Evolutionary conservation across 2,329 filamentous ascomycete genomes (phyloP), one percentile per base, ranked within the genome.

Genomic region (Diaporthe humulicola): DNA sequence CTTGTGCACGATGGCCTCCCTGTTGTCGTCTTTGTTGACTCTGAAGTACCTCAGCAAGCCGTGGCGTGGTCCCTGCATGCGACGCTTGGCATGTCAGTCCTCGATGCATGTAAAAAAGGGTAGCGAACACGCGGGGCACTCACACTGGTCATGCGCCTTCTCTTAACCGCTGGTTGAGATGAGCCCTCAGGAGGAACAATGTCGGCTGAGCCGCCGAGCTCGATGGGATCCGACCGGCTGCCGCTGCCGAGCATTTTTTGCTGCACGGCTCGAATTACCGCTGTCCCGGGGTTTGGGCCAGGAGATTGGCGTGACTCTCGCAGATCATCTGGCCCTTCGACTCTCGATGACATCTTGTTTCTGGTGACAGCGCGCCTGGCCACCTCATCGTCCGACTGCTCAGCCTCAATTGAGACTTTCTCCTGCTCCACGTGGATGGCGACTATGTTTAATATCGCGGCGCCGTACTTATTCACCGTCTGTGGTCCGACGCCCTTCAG

Each of bases 401-500:
- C 52, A 22, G 6, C 60, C 1, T 30, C 8, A 12, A 28, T 22
- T 17, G 38, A 3, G 38, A 6, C 7, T 33, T 19, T 61, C 57
- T 12, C 64, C 33, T 17, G 22, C n/a, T 52, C 42, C 19, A 57
- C 56, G 38, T 71, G 57, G 25, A 71, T 12, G 8, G 54, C 36
- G 19, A 66, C 48, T 12, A 71, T 71, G 57, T 66, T 71, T n/a
- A 71, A 66, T 33, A 56, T 56, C 17, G 66, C 66, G 19, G 67
- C 50, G 7, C 67, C 73, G 15, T 50, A 66, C 25, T 25, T 71
- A 17, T 71, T 40, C 19, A 45, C 33, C 25, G 54, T 60, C 33
- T 70, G 67, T 36, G 57, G 58, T 17, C 72, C 64, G 25, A 61
- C 40, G 3, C 42, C 64, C n/a, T 61, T 70, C 25, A 74, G n/a